Percentiles rank a stretch among this genome's conserved stretches.
Evolutionary conservation across 257 asterid species (phyloP).

Genomic region (Catharanthus roseus): DNA sequence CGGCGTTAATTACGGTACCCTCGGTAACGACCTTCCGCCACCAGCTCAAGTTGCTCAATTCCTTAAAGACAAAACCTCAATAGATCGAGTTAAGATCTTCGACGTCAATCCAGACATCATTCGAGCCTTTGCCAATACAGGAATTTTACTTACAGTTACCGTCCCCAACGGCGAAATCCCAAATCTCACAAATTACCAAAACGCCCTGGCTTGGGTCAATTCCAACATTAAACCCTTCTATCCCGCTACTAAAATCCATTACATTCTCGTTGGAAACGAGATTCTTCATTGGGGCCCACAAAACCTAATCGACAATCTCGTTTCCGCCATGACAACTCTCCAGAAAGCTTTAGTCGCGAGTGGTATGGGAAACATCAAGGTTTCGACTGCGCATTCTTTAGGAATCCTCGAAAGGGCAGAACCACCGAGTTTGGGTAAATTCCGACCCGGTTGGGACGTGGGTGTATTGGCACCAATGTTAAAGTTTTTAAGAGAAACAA

Average conservation of each 20-base stretch:
- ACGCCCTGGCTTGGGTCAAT: slow-evolving; percentile 49
- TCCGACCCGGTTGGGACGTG: slow-evolving; percentile 81
- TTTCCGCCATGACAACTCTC: slow-evolving; percentile 59
- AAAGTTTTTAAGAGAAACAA: slow-evolving; percentile 54
- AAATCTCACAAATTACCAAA: slow-evolving; percentile 30
- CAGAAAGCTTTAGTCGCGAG: slow-evolving; percentile 41
- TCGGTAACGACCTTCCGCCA: slow-evolving; percentile 82
- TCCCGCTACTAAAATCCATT: slow-evolving; percentile 59
- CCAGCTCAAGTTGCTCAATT: slow-evolving; percentile 71
- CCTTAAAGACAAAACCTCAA: slow-evolving; percentile 55
- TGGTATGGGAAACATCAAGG: slow-evolving; percentile 40
- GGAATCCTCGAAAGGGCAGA: slow-evolving; percentile 57
- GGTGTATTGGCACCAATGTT: slow-evolving; percentile 59
- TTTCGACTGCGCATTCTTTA: slow-evolving; percentile 74
- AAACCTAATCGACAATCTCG: slow-evolving; percentile 52
- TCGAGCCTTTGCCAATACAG: slow-evolving; percentile 71
- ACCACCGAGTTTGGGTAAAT: slow-evolving; percentile 64
- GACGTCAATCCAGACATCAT: slow-evolving; percentile 81
- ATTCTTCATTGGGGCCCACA: slow-evolving; percentile 95
- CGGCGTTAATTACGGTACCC: slow-evolving; percentile 91
- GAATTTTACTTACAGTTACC: slow-evolving; percentile 68
- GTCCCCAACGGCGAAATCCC: slow-evolving; percentile 84
- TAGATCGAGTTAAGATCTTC: slow-evolving; percentile 69
- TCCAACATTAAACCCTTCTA: slow-evolving; percentile 57
- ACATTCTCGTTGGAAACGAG: slow-evolving; percentile 77